Percentiles rank a stretch among this genome's conserved stretches.
These are phyloP conservation scores for Rhizopogon roseolus DNA, from an alignment of 768 basidiomycete genomes.

Conservation along the genomic window DNA sequence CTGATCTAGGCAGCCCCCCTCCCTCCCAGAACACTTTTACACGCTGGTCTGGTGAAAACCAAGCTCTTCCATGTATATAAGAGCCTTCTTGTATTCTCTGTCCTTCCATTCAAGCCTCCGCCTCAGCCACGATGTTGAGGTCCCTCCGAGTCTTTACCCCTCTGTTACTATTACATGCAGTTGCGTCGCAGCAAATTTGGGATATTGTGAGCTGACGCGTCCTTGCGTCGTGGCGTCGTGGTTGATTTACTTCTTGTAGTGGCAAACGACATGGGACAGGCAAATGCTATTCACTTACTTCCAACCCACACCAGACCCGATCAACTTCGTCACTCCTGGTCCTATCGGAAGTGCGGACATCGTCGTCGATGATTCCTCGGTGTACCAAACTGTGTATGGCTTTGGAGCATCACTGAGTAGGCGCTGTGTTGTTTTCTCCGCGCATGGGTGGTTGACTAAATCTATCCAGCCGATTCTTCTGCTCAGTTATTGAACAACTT, in stretches of 20 bases:
- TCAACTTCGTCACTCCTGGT: constrained; percentile 45
- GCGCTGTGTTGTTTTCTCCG: constrained; percentile 6
- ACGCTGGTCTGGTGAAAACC: background rate
- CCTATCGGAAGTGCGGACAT: constrained; percentile 58
- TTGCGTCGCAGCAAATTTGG: constrained; percentile 47
- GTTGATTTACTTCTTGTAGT: constrained; percentile 28
- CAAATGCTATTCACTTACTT: constrained; percentile 25
- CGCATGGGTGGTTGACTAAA: constrained; percentile 2
- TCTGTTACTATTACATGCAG: constrained; percentile 17
- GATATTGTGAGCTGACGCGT: constrained; percentile 36
- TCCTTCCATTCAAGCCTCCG: too few relatives aligned
- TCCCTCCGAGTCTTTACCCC: constrained; percentile 2
- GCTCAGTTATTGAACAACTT: constrained; percentile 56
- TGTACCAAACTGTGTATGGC: constrained; percentile 60
- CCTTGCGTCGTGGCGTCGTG: constrained; percentile 1
- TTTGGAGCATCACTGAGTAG: constrained; percentile 66
- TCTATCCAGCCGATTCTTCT: constrained; percentile 60
- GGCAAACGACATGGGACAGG: constrained; percentile 45
- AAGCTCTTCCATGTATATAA: background rate
- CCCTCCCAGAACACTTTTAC: background rate
- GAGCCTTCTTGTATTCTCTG: background rate
- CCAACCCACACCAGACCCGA: constrained; percentile 23
- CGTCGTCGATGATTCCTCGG: constrained; percentile 44
- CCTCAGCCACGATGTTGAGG: background rate
- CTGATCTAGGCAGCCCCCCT: background rate